phyloP scores from a whole-genome alignment of 495 filamentous ascomycete genomes.

The Penicillium desertorum region DNA sequence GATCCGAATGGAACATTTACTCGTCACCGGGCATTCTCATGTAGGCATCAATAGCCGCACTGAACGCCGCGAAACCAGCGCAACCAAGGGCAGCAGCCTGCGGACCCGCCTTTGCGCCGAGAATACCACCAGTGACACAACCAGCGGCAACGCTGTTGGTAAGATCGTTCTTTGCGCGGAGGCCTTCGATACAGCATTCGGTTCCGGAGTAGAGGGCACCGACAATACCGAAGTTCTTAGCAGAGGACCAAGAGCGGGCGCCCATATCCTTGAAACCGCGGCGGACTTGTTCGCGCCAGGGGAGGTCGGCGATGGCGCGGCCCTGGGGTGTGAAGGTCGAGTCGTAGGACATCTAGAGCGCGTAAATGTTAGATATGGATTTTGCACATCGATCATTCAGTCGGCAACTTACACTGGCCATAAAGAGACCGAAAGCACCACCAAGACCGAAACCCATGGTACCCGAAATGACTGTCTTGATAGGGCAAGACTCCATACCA shows the following conservation, averaged over 20 bases:
- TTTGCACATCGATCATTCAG: not conserved
- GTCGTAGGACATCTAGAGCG: constrained; percentile 82
- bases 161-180: constrained; percentile 89
- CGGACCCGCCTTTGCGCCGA: constrained; percentile 82
- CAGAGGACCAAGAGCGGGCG: constrained; percentile 72
- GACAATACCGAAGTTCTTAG: constrained; percentile 92
- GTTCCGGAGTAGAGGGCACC: constrained; percentile 88
- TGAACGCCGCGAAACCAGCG: constrained; percentile 93
- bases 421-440: constrained; percentile 91
- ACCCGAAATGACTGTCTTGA: constrained; percentile 79
- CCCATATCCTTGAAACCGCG: constrained; percentile 94
- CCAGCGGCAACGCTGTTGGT: constrained; percentile 84
- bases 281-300: constrained; percentile 76
- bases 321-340: constrained; percentile 69
- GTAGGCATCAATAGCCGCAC: constrained; percentile 89
- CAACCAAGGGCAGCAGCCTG: constrained; percentile 88
- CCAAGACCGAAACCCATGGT: constrained; percentile 88
- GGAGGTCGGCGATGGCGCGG: constrained; percentile 65
- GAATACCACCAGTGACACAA: constrained; percentile 84
- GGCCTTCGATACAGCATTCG: constrained; percentile 92
- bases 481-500: constrained; percentile 85
- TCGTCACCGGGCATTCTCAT: constrained; percentile 62
- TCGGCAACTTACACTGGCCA: constrained; percentile 71
- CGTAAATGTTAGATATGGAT: not conserved
- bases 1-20: constrained; percentile 10